Base-by-base conservation (phyloP, 2,329 filamentous ascomycete genomes). In the Ophiostoma sp. region DNA sequence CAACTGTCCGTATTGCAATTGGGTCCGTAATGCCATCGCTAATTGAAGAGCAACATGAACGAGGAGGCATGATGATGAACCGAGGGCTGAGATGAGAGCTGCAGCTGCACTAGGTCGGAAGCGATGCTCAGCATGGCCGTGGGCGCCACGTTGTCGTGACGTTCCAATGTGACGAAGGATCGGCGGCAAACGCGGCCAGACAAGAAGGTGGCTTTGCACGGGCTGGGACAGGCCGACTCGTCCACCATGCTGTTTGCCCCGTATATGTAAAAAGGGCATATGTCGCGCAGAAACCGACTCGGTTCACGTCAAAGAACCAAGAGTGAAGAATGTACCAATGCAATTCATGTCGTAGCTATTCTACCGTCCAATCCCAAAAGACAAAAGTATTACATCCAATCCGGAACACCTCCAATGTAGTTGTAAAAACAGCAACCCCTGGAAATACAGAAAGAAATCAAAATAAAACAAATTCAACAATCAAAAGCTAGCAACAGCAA, bases 171-270 rank as follows among this genome's bases (percentile, higher is more conserved):
- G 55, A 60, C 16, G 49, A 60, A 38, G 11, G 55, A 60, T 60
- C 55, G 55, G 55, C 55, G 27, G 55, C 4, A 38, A 60, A 60
- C 55, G 55, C 55, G 55, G 55, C 18, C 55, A 38, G 14, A 60
- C n/a, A 14, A 55, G 49, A 55, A 60, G 55, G 55, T 60, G 27
- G 38, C 55, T 27, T 60, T 60, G 55, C 55, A 60, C 55, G 55
- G n/a, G 27, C 49, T 36, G 49, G 49, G 9, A 55, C 49, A 27
- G 49, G 49, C 7, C 47, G 36, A 11, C 52, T 58, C 18, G 52
- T 27, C 52, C 52, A 58, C 52, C 9, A 18, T 12, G 52, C 8
- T 14, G 27, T 60, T 27, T 27, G 27, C 27, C 27, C 27, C 27
- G 27, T 9, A 38, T 5, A 38, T 38, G 55, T 60, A 60, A 60